Evolutionary conservation across 176 grass and related monocot genomes (phyloP).

Genomic region (Ensete ventricosum): DNA sequence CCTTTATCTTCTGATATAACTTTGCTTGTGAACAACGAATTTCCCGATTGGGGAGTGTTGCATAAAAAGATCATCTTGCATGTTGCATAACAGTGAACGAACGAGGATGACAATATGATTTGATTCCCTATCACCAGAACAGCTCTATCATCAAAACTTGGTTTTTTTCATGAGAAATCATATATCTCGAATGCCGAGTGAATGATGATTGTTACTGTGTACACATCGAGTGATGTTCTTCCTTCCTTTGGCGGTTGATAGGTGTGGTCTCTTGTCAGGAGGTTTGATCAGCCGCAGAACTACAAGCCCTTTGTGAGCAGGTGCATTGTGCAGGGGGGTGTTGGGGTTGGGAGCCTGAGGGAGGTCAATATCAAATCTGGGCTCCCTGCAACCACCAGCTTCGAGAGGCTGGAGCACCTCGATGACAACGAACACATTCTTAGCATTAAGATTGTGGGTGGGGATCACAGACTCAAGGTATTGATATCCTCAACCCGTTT

Average conservation of each 20-base stretch:
- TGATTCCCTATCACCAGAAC: too few relatives aligned
- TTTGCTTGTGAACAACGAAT: too few relatives aligned
- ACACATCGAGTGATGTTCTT: not conserved
- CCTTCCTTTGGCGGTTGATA: not conserved
- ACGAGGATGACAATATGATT: too few relatives aligned
- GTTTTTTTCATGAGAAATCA: not conserved
- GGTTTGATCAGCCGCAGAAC: constrained; percentile 9
- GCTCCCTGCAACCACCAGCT: constrained; percentile 11
- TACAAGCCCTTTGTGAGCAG: constrained; percentile 18
- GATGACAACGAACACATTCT: constrained; percentile 8
- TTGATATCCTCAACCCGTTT: not conserved
- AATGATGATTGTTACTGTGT: not conserved
- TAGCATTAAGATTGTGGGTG: constrained; percentile 13
- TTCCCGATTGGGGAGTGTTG: too few relatives aligned
- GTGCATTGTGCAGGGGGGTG: constrained; percentile 5
- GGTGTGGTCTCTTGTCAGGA: constrained; percentile 7
- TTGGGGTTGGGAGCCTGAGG: not conserved
- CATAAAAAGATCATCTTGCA: too few relatives aligned
- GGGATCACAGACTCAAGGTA: constrained; percentile 6
- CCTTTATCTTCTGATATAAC: too few relatives aligned
- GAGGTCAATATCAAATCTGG: constrained; percentile 16
- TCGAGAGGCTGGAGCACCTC: constrained; percentile 5
- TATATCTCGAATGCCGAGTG: not conserved
- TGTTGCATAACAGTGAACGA: too few relatives aligned
- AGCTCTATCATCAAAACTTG: too few relatives aligned